These are phyloP conservation scores for Mortierella sp. DNA, from an alignment of 371 early-diverging fungal genomes.

Conservation along the genomic window DNA sequence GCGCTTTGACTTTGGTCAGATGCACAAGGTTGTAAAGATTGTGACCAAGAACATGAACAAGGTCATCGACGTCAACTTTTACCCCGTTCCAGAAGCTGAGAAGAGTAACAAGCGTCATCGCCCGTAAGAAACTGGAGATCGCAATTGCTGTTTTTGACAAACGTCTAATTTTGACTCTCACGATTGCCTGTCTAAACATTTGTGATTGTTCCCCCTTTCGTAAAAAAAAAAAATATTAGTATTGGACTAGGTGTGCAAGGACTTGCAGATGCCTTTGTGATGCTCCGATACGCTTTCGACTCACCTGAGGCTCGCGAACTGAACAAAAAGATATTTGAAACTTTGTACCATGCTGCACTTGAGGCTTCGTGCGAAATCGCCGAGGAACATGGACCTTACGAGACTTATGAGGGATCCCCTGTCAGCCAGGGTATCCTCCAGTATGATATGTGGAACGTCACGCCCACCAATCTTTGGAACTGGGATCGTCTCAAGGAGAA, in stretches of 20 bases:
- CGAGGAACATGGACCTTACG: constrained; percentile 84
- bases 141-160: background rate
- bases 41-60: constrained; percentile 94
- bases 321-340: constrained; percentile 96
- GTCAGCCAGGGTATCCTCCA: constrained; percentile 94
- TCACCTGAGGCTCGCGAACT: constrained; percentile 87
- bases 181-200: background rate
- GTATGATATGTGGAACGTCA: constrained; percentile 94
- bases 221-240: constrained; percentile 1
- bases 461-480: constrained; percentile 86
- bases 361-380: constrained; percentile 96
- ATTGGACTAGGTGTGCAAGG: constrained; percentile 99
- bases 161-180: background rate
- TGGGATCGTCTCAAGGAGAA: constrained; percentile 89
- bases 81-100: constrained; percentile 94
- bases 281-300: constrained; percentile 96
- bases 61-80: constrained; percentile 97
- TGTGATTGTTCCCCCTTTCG: no score
- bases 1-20: constrained; percentile 65
- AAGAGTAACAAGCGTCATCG: constrained; percentile 94
- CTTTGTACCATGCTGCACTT: constrained; percentile 97
- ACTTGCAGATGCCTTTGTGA: constrained; percentile 96
- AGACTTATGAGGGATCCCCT: constrained; percentile 93
- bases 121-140: constrained; percentile 62
- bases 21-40: constrained; percentile 82